Conservation (phyloP, 345 rosid species). For the Noccaea caerulescens region DNA sequence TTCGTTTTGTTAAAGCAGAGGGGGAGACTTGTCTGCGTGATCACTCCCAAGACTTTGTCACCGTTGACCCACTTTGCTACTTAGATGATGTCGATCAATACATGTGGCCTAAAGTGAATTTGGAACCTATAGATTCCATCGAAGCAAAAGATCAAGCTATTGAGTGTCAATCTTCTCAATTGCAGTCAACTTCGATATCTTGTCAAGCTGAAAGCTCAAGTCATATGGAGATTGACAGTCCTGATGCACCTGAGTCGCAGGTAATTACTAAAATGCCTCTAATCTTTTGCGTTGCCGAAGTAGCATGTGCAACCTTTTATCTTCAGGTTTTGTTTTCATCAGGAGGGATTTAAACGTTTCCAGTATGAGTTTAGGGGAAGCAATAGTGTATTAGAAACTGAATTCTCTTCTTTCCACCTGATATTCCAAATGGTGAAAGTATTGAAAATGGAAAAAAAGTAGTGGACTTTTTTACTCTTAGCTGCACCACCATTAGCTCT, state of each 20-base stretch:
- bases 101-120: constrained; percentile 64
- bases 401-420: constrained; percentile 23
- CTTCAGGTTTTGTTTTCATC: constrained; percentile 21
- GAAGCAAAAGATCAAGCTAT: constrained; percentile 46
- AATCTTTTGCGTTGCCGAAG: constrained; percentile 13
- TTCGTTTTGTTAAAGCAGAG: constrained; percentile 70
- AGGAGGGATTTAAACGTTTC: constrained; percentile 49
- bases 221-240: constrained; percentile 50
- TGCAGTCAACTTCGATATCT: constrained; percentile 52
- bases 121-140: constrained; percentile 44
- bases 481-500: neutral
- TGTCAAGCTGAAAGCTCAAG: constrained; percentile 58
- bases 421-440: constrained; percentile 11
- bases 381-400: constrained; percentile 31
- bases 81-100: constrained; percentile 67
- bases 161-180: constrained; percentile 48
- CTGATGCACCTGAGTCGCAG: constrained; percentile 58
- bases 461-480: constrained; percentile 6
- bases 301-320: constrained; percentile 29
- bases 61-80: constrained; percentile 82
- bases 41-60: constrained; percentile 55
- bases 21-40: constrained; percentile 70
- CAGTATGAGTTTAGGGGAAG: constrained; percentile 44
- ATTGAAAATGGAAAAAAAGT: constrained; percentile 1
- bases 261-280: constrained; percentile 39